Base-by-base conservation (phyloP, 139 green algal genomes). In the Pseudopediastrum boryanum region DNA sequence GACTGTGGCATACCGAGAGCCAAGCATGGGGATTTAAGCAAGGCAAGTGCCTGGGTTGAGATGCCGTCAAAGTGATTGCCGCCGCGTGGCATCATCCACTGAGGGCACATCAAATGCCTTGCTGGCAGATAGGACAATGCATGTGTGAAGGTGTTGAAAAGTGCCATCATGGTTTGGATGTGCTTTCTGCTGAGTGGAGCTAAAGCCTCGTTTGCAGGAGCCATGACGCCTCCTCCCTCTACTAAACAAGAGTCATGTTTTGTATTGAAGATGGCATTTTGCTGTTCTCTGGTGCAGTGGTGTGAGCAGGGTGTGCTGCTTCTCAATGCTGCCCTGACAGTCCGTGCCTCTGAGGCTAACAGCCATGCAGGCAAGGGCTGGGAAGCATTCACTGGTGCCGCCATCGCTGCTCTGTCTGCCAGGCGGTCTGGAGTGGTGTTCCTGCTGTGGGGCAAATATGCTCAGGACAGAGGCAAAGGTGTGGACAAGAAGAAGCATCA, bases 251-350 rank as follows among this genome's bases (percentile, higher is more conserved):
- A n/a, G n/a, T n/a, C n/a, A n/a, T n/a, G n/a, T n/a, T n/a, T n/a
- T n/a, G n/a, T n/a, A n/a, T n/a, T n/a, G n/a, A n/a, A n/a, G n/a
- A n/a, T n/a, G n/a, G n/a, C n/a, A n/a, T n/a, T n/a, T n/a, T n/a
- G n/a, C n/a, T n/a, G n/a, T n/a, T n/a, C n/a, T n/a, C n/a, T n/a
- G 21, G 7, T 51, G 75, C 62, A 73, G 75, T 82, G 75, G 75
- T 69, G 38, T 29, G 50, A 51, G 21, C 75, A 82, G 50, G 93
- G 96, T 5, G 94, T 99, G 80, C 86, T 99, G 46, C 87, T 99
- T 72, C 90, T 99, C 46, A 99, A 99, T 73, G 91, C 95, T 5
- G 82, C 89, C 62, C 88, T 99, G 44, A 99, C 94, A 13, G 96
- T 98, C 83, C 85, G 92, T 1, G 89, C 88, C 19, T 85, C 92